phyloP scores from a whole-genome alignment of 176 grass and related monocot genomes.

The Eragrostis nindensis region DNA sequence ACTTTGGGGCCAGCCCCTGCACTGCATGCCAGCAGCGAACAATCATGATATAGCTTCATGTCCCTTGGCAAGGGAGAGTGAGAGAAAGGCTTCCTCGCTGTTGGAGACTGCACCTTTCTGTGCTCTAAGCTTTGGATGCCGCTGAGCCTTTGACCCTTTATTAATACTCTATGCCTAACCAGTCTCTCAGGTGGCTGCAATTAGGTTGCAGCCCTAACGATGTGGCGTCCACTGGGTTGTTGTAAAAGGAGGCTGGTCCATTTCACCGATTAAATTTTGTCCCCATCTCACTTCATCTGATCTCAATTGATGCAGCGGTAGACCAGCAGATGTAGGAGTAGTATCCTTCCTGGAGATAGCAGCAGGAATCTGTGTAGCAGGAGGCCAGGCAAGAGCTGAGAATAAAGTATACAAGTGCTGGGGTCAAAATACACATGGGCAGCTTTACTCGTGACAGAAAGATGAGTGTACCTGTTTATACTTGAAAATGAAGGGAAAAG shows the following conservation, averaged over 20 bases:
- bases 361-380: slow-evolving; percentile 19
- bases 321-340: background rate
- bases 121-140: slow-evolving; percentile 38
- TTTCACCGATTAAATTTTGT: slow-evolving; percentile 10
- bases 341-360: background rate
- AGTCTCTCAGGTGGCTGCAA: slow-evolving; percentile 21
- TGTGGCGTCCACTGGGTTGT: slow-evolving; percentile 19
- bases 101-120: slow-evolving; percentile 9
- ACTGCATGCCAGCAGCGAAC: slow-evolving; percentile 39
- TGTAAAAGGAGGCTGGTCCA: slow-evolving; percentile 25
- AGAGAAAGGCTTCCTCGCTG: background rate
- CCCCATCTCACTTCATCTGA: slow-evolving; percentile 22
- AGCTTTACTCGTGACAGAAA: slow-evolving; percentile 34
- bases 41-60: slow-evolving; percentile 45
- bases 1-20: slow-evolving; percentile 36
- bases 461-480: slow-evolving; percentile 28
- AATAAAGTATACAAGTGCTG: slow-evolving; percentile 23
- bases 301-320: slow-evolving; percentile 15
- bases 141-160: slow-evolving; percentile 42
- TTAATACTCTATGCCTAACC: slow-evolving; percentile 50
- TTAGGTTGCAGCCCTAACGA: background rate
- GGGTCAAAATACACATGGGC: slow-evolving; percentile 44
- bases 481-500: background rate
- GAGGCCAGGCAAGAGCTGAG: background rate
- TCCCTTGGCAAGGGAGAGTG: background rate